Evolutionary conservation across 2,329 filamentous ascomycete genomes (phyloP), one percentile per base, ranked within the genome.

Genomic region (Penicillium sp.): DNA sequence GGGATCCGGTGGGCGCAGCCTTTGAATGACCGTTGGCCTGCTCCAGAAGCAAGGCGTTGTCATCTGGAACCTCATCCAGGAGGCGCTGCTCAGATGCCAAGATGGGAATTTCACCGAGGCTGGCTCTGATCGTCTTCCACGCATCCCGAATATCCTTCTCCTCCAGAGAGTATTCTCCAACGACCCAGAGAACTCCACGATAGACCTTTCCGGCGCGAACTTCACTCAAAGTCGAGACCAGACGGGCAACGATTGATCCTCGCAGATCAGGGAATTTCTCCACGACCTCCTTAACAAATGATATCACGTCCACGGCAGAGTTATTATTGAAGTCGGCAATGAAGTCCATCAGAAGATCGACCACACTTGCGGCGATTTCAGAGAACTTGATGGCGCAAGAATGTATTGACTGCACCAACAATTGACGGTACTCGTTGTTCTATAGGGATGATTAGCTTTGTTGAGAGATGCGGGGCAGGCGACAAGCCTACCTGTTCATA

Each of bases 361-460:
- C 94, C 14, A 99, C 94, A 70, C 91, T 97, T 43, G 93, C 90
- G 24, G 94, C 94, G 59, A 99, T 93, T 75, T 99, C 93, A 10
- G 94, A 97, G 79, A 97, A 97, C 72, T 96, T 97, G 81, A 99
- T 97, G 66, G 94, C 94, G 74, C 94, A 97, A 73, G 95, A 92
- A 75, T 99, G 94, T 69, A 99, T 99, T 36, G 92, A 91, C 75
- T 97, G 92, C 64, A 99, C 97, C 58, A 99, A 83, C 8, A 99
- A 83, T 68, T 95, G 92, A 65, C 94, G 89, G 75, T 97, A 97
- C 75, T 96, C 92, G 70, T 86, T 86, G 76, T 95, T 96, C 85
- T 82, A 55, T 8, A 55, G 8, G 54, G 11, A 24, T 11, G 27
- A 58, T 73, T 61, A 74, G 62, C n/a, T 38, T 10, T 46, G 32